Evolutionary conservation across 2,329 filamentous ascomycete genomes (phyloP), one percentile per base, ranked within the genome.

Genomic region (Kalmusia sp.): DNA sequence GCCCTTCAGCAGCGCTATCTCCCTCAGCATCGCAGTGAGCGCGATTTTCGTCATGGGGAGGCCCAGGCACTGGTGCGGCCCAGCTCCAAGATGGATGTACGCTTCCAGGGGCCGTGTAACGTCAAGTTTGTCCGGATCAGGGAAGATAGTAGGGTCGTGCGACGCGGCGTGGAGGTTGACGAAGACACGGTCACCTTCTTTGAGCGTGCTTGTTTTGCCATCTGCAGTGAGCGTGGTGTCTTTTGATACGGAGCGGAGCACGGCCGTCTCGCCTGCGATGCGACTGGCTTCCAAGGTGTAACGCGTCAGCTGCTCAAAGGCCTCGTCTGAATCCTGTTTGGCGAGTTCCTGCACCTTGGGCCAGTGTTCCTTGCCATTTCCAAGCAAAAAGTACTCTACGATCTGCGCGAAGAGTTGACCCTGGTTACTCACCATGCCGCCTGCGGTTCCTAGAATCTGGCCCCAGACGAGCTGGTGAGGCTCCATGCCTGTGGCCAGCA

Each of bases 351-450:
- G 76, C 34, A 85, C 80, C 8, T 77, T 73, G 2, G 76, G 68
- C 60, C 82, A 76, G 66, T 84, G 76, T 30, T 74, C 59, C n/a
- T 61, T 58, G 28, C 81, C 82, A 17, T 78, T 76, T 28, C 80
- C 79, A 2, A 64, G 54, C 39, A 86, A 75, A 67, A 84, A 85
- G 64, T 80, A 84, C 61, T 86, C 84, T 43, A 87, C 66, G 22
- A 78, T 82, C 57, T 86, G 83, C 0, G 76, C 80, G 61, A 86
- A 84, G 19, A 85, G 77, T 53, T 85, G 82, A 6, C 80, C 82
- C 62, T 86, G 83, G 51, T 84, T 85, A 2, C 80, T 75, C 3
- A 84, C 81, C 67, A 74, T 72, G 31, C 81, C 81, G 22, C 80
- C 82, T 1, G 82, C 82, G 0, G 83, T 85, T 27, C 82, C 82